Evolutionary conservation across 1,284 basidiomycete species (phyloP).

Genomic region (Malassezia brasiliensis): DNA sequence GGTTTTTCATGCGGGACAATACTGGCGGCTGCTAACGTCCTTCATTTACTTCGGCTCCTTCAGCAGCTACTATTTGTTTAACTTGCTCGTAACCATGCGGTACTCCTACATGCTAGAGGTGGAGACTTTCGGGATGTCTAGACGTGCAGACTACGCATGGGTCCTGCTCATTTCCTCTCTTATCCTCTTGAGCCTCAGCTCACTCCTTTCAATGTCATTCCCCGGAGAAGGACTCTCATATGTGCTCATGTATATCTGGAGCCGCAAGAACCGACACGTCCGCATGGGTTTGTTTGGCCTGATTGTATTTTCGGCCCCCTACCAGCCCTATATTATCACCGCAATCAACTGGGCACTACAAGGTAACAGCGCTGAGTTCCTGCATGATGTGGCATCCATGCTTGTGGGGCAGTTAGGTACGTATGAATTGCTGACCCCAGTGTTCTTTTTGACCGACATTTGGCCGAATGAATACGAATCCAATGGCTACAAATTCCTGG

Average conservation of each 20-base stretch:
- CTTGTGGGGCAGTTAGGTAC: constrained; percentile 41
- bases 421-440: constrained; percentile 20
- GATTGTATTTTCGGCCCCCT: constrained; percentile 86
- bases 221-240: constrained; percentile 27
- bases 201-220: constrained; percentile 48
- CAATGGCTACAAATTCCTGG: constrained; percentile 63
- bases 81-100: constrained; percentile 96
- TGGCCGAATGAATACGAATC: constrained; percentile 87
- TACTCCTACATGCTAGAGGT: constrained; percentile 93
- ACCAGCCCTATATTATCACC: constrained; percentile 81
- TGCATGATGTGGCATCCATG: constrained; percentile 41
- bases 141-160: constrained; percentile 79
- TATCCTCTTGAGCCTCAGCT: constrained; percentile 50
- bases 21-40: constrained; percentile 78
- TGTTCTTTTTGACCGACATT: constrained; percentile 82
- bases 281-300: constrained; percentile 92
- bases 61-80: constrained; percentile 88
- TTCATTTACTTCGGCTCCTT: constrained; percentile 94
- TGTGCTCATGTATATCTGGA: constrained; percentile 93
- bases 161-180: constrained; percentile 69
- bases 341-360: constrained; percentile 76
- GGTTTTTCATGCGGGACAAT: constrained; percentile 52
- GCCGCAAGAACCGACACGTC: constrained; percentile 78
- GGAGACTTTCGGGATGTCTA: constrained; percentile 75
- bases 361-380: constrained; percentile 71